Conservation (phyloP, 495 filamentous ascomycete species). For the Daldinia childiae region DNA sequence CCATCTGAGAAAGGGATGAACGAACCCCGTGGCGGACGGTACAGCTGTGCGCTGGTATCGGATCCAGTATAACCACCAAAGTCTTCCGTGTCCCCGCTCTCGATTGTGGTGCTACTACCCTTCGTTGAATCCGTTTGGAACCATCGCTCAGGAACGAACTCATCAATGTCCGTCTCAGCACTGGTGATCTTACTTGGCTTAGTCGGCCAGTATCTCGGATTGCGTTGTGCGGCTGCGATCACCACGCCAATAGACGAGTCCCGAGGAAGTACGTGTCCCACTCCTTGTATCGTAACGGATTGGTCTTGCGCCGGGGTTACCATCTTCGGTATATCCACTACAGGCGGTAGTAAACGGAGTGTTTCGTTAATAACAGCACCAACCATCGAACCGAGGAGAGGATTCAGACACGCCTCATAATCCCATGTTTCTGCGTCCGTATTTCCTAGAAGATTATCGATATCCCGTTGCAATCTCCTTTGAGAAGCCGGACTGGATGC, state of each 20-base stretch:
- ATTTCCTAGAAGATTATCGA: conserved; percentile 65
- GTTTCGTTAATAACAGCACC: conserved; percentile 76
- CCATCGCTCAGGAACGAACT: conserved; percentile 60
- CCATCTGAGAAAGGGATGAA: conserved; percentile 81
- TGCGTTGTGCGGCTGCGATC: conserved; percentile 62
- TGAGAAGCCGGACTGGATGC: conserved; percentile 68
- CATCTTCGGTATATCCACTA: conserved; percentile 69
- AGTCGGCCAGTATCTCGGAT: conserved; percentile 71
- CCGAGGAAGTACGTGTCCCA: conserved; percentile 60
- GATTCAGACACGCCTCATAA: conserved; percentile 67
- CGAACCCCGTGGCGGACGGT: conserved; percentile 68
- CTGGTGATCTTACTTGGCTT: conserved; percentile 50
- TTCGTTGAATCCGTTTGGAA: conserved; percentile 44
- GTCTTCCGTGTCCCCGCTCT: conserved; percentile 57
- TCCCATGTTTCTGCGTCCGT: conserved; percentile 64
- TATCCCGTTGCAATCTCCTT: conserved; percentile 66
- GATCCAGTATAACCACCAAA: conserved; percentile 64
- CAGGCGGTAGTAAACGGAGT: conserved; percentile 69
- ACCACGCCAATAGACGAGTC: conserved; percentile 58
- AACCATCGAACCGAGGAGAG: conserved; percentile 66
- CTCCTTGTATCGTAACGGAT: conserved; percentile 60
- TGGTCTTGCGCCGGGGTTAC: conserved; percentile 59
- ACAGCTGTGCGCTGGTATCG: conserved; percentile 64
- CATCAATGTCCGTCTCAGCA: conserved; percentile 54
- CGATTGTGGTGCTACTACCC: conserved; percentile 26